Conservation (phyloP, 2,329 filamentous ascomycete genomes). For the Sarocladium strictum region DNA sequence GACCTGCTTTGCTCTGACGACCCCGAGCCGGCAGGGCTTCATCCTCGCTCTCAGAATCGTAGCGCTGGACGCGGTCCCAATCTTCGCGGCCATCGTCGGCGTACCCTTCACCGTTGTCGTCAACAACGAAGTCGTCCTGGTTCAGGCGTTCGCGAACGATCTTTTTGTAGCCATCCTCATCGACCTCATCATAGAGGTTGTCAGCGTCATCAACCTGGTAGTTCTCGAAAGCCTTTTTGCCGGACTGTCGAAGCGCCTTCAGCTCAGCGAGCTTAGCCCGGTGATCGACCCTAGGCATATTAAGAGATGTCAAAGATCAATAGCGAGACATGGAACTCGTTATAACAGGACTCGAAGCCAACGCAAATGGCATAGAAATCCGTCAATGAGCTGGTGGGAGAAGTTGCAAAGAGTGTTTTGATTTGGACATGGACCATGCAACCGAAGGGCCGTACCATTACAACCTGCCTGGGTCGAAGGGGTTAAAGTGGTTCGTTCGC, state of each 20-base stretch:
- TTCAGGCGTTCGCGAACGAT: slow-evolving; percentile 84
- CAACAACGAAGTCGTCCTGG: slow-evolving; percentile 95
- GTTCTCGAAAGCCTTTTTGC: slow-evolving; percentile 82
- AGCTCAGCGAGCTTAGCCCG: slow-evolving; percentile 67
- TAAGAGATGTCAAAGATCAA: slow-evolving; percentile 10
- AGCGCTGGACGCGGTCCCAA: slow-evolving; percentile 68
- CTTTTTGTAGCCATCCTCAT: slow-evolving; percentile 96
- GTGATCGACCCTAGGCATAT: slow-evolving; percentile 31
- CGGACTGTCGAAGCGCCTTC: slow-evolving; percentile 74
- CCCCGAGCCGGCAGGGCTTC: slow-evolving; percentile 32
- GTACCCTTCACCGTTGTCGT: slow-evolving; percentile 96
- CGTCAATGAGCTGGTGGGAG: neutral
- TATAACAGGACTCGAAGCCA: neutral
- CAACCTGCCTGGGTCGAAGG: slow-evolving; percentile 1
- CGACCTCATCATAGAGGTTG: slow-evolving; percentile 89
- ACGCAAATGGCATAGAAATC: neutral
- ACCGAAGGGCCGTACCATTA: neutral
- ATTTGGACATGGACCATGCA: neutral
- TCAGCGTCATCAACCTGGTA: slow-evolving; percentile 83
- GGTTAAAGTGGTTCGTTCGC: slow-evolving; percentile 1
- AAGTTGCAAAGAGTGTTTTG: neutral
- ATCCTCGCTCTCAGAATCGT: slow-evolving; percentile 68
- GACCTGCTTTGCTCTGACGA: slow-evolving; percentile 46
- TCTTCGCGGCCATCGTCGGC: slow-evolving; percentile 95
- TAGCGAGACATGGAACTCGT: slow-evolving; percentile 13